A percentile compares a stretch with the other conserved stretches of the same genome.
These are phyloP conservation scores for Isoetes taiwanensis DNA, from an alignment of 75 land plant species.

Conservation along the genomic window DNA sequence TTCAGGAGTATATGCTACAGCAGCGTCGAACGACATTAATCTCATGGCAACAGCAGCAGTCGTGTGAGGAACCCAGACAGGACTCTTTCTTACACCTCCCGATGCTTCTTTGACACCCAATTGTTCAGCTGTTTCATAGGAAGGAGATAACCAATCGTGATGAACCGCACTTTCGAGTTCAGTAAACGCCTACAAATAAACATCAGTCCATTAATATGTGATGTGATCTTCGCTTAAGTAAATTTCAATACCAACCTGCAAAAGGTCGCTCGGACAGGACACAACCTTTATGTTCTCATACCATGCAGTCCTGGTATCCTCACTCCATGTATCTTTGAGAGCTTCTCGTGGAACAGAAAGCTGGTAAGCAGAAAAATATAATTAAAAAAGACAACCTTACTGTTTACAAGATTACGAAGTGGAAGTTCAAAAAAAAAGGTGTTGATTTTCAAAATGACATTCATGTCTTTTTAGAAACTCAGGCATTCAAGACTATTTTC, in stretches of 20 bases:
- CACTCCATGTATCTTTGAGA: slow-evolving; percentile 57
- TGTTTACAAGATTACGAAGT: no score
- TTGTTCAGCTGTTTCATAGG: slow-evolving; percentile 61
- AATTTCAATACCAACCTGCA: no score
- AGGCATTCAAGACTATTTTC: no score
- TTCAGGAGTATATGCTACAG: slow-evolving; percentile 40
- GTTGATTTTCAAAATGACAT: no score
- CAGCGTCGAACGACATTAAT: slow-evolving; percentile 55
- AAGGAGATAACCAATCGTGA: slow-evolving; percentile 44
- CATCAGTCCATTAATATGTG: no score
- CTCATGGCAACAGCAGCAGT: slow-evolving; percentile 84
- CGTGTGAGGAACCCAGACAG: slow-evolving; percentile 74
- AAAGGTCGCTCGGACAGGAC: slow-evolving; percentile 42
- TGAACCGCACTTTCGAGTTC: slow-evolving; percentile 51
- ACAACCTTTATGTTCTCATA: slow-evolving; percentile 38
- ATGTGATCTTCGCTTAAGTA: no score
- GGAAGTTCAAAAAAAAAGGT: no score
- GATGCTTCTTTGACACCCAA: no score
- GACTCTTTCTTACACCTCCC: no score
- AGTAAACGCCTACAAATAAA: slow-evolving; percentile 46
- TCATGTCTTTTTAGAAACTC: no score
- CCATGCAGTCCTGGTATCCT: slow-evolving; percentile 51
- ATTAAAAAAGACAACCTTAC: no score
- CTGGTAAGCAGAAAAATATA: no score
- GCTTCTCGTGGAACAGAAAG: slow-evolving; percentile 65